Evolutionary conservation across 495 filamentous ascomycete genomes (phyloP).

Genomic region (Trichoderma gamsii): DNA sequence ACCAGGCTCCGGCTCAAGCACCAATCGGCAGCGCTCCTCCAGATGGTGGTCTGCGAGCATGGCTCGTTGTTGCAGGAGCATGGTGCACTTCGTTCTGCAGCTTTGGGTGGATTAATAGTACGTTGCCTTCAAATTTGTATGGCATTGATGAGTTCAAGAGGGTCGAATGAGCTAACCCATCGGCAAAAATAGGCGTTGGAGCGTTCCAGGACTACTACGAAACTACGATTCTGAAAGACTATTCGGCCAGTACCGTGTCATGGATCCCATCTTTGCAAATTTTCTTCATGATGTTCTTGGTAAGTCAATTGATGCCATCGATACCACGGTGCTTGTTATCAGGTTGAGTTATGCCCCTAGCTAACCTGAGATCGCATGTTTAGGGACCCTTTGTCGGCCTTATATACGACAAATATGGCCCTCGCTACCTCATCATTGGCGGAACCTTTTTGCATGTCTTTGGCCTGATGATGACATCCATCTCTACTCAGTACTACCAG

Average conservation of each 20-base stretch:
- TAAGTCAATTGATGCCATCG: not conserved
- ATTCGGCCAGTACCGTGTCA: conserved; percentile 44
- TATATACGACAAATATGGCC: conserved; percentile 32
- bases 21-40: conserved; percentile 18
- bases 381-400: conserved; percentile 41
- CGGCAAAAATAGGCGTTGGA: conserved; percentile 40
- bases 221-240: conserved; percentile 38
- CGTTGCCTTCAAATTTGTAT: not conserved
- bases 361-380: conserved; percentile 22
- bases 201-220: conserved; percentile 57
- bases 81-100: conserved; percentile 33
- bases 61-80: conserved; percentile 33
- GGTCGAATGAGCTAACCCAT: not conserved
- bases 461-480: conserved; percentile 63
- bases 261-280: conserved; percentile 48
- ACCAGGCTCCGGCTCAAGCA: not conserved
- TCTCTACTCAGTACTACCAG: conserved; percentile 53
- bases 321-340: not conserved
- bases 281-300: conserved; percentile 39
- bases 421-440: conserved; percentile 38
- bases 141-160: conserved; percentile 22
- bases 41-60: conserved; percentile 33
- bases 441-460: conserved; percentile 61
- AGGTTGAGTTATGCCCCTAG: too few relatives aligned
- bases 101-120: conserved; percentile 40